Evolutionary conservation across 1,284 basidiomycete genomes (phyloP).

Genomic region (Cerrena zonata): DNA sequence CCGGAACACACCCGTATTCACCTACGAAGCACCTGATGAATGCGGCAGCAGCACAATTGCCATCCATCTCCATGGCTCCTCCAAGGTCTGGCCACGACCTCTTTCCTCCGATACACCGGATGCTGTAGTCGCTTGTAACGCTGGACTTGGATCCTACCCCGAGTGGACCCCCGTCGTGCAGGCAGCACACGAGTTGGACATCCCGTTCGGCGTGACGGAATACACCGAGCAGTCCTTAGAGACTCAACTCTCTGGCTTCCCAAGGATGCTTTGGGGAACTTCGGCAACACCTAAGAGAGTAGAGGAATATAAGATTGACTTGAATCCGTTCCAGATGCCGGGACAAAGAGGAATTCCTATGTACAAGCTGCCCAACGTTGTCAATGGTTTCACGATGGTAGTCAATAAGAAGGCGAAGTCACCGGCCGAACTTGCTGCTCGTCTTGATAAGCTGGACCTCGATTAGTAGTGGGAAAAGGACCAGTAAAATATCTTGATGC

Average conservation of each 20-base stretch:
- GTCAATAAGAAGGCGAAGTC: too few species aligned
- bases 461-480: too few species aligned
- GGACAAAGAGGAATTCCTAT: too few species aligned
- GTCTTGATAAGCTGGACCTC: too few species aligned
- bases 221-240: constrained; percentile 38
- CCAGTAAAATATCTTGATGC: too few species aligned
- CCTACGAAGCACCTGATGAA: too few species aligned
- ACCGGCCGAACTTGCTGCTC: too few species aligned
- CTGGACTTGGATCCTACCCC: constrained; percentile 33
- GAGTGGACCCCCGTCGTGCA: constrained; percentile 32
- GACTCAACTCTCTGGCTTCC: constrained; percentile 6
- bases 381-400: too few species aligned
- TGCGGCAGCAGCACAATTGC: too few species aligned
- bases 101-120: constrained; percentile 27
- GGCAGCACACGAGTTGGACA: constrained; percentile 22
- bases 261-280: neutral
- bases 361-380: too few species aligned
- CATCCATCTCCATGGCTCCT: constrained; percentile 28
- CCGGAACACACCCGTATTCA: too few species aligned
- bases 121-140: constrained; percentile 34
- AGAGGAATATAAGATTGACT: neutral
- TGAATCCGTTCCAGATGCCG: too few species aligned
- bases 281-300: neutral
- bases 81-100: constrained; percentile 25
- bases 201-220: constrained; percentile 38